Percentiles rank a stretch among this genome's conserved stretches.
Conservation (phyloP, 768 basidiomycete genomes). For the Suillus tomentosus region DNA sequence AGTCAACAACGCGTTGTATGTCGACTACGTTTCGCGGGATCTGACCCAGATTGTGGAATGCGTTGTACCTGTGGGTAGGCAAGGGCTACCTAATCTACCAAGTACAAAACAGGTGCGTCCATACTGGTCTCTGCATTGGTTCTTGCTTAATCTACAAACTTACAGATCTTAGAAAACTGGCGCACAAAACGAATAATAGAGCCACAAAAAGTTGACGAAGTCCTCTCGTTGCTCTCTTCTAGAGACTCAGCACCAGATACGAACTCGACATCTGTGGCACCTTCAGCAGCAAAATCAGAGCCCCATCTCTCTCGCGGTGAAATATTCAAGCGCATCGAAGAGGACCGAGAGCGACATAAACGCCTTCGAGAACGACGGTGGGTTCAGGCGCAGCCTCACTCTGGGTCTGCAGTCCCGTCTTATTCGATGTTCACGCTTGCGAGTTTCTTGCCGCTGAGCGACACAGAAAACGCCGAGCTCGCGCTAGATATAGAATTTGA, state of each 20-base stretch:
- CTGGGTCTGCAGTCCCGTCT: slow-evolving; percentile 12
- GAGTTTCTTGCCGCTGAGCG: slow-evolving; percentile 34
- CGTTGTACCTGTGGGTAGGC: slow-evolving; percentile 88
- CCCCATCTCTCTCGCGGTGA: slow-evolving; percentile 58
- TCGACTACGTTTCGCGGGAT: slow-evolving; percentile 78
- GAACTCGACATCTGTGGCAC: slow-evolving; percentile 18
- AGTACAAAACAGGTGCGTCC: slow-evolving; percentile 81
- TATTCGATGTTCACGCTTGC: slow-evolving; percentile 22
- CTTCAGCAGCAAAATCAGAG: slow-evolving; percentile 28
- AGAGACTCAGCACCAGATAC: slow-evolving; percentile 38
- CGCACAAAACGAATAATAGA: slow-evolving; percentile 82
- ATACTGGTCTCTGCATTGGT: not conserved
- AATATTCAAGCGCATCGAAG: slow-evolving; percentile 84
- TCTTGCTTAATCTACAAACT: not conserved
- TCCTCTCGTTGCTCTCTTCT: slow-evolving; percentile 54
- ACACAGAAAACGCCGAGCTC: slow-evolving; percentile 52
- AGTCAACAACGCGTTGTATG: slow-evolving; percentile 57
- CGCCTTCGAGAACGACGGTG: slow-evolving; percentile 87
- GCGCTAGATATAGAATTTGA: slow-evolving; percentile 83
- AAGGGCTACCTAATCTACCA: slow-evolving; percentile 84
- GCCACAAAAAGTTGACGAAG: slow-evolving; percentile 74
- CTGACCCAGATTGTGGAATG: slow-evolving; percentile 74
- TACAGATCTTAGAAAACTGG: slow-evolving; percentile 91
- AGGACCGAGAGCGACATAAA: slow-evolving; percentile 91
- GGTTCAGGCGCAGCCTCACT: slow-evolving; percentile 76